These are phyloP conservation scores for Calonectria pauciramosa DNA, from an alignment of 2,329 filamentous ascomycete genomes.

Conservation along the genomic window DNA sequence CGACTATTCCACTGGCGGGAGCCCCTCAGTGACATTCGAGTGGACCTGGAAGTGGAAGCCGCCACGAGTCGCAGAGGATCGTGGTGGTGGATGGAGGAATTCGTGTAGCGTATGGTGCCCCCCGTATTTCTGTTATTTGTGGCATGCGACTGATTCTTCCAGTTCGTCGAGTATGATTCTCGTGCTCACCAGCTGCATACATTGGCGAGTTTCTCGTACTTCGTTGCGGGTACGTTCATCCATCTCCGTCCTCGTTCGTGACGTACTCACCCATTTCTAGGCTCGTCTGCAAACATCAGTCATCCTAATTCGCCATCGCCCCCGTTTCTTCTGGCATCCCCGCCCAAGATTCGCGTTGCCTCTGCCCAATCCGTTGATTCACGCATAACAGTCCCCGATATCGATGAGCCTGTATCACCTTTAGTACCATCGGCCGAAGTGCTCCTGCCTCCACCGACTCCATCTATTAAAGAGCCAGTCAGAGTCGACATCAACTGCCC, in stretches of 20 bases:
- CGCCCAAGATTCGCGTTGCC: conserved; percentile 84
- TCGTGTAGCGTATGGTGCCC: conserved; percentile 81
- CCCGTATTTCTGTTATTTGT: background rate
- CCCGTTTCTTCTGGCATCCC: conserved; percentile 79
- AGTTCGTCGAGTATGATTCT: conserved; percentile 98
- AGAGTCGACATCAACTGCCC: conserved; percentile 92
- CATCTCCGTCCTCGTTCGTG: conserved; percentile 7
- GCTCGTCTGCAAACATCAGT: conserved; percentile 59
- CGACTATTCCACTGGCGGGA: conserved; percentile 88
- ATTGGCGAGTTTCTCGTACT: conserved; percentile 93
- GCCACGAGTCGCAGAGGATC: conserved; percentile 84
- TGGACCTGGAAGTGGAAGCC: conserved; percentile 99
- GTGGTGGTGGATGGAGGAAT: conserved; percentile 93
- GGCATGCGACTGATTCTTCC: conserved; percentile 41
- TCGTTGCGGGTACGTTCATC: conserved; percentile 80
- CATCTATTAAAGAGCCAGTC: conserved; percentile 64
- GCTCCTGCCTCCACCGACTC: conserved; percentile 43
- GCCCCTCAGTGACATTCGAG: conserved; percentile 86
- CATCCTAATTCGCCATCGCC: conserved; percentile 78
- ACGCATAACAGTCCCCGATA: conserved; percentile 80
- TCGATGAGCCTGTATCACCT: conserved; percentile 72
- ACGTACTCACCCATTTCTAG: conserved; percentile 51
- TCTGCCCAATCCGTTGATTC: conserved; percentile 91
- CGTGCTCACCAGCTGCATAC: conserved; percentile 90
- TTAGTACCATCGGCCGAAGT: conserved; percentile 56